These are phyloP conservation scores for Myotisia sp. DNA, from an alignment of 2,329 filamentous ascomycete species.

Conservation along the genomic window DNA sequence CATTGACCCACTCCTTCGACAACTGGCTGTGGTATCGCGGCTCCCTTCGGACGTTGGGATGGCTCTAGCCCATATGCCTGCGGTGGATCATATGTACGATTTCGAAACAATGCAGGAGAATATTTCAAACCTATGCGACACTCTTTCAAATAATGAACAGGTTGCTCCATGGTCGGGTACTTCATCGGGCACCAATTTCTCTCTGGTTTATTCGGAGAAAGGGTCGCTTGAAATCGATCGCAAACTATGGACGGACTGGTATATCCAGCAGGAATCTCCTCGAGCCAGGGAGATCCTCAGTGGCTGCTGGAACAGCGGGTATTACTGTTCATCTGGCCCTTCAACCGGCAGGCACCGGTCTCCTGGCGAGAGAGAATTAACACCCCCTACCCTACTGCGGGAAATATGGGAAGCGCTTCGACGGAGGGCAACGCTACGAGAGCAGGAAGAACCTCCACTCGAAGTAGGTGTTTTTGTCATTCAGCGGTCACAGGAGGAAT, in stretches of 20 bases:
- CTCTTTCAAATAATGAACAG: conserved; percentile 17
- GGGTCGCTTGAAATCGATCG: conserved; percentile 39
- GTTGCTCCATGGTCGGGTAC: conserved; percentile 18
- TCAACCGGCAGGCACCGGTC: conserved; percentile 15
- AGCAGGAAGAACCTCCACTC: conserved; percentile 31
- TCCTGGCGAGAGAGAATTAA: conserved; percentile 28
- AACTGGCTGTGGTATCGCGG: conserved; percentile 44
- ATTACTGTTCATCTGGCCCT: conserved; percentile 19
- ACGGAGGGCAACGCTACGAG: conserved; percentile 26
- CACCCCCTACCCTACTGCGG: conserved; percentile 42
- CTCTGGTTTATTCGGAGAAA: conserved; percentile 37
- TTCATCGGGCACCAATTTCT: conserved; percentile 23
- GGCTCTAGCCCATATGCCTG: conserved; percentile 40
- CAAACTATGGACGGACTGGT: conserved; percentile 49
- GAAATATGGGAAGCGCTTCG: conserved; percentile 47
- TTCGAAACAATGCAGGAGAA: conserved; percentile 37
- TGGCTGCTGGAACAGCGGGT: conserved; percentile 29
- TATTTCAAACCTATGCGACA: conserved; percentile 26
- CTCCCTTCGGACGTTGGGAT: conserved; percentile 43
- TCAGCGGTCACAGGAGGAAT: conserved; percentile 22
- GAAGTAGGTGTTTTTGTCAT: conserved; percentile 37
- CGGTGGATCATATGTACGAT: conserved; percentile 40
- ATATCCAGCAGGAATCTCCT: conserved; percentile 49
- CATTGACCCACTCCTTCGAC: conserved; percentile 46
- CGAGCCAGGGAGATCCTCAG: conserved; percentile 40